Base-by-base conservation (phyloP, 805 yeast genomes). In the Tanozyma kutaoensis region DNA sequence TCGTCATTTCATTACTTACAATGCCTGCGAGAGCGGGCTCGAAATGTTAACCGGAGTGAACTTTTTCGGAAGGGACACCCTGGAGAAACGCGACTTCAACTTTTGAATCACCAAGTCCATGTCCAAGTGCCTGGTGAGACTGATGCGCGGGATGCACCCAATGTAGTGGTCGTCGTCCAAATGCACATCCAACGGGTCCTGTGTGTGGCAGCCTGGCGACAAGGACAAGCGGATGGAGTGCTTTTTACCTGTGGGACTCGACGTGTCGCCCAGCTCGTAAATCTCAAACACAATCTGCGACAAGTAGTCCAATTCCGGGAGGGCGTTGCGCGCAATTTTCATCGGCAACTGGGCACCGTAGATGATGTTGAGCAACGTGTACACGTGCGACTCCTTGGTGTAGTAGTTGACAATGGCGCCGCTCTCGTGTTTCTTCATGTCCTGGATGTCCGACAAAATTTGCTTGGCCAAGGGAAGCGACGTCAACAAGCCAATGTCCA, bases 201-300 rank as follows among this genome's bases (percentile, higher is more conserved):
- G 94, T 0, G 97, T 86, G 54, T 91, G 96, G 52, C 98, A 91
- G 13, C 99, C 99, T 1, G 98, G 97, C 4, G 95, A 80, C 40
- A 91, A 64, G n/a, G 88, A 77, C 34, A 91, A 65, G 43, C 97
- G 68, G 30, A 91, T 78, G 4, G 95, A 78, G 48, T 88, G 95
- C 43, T 80, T 77, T 52, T 82, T 81, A 28, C 72, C 74, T 7
- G 77, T 76, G 8, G 68, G 61, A 20, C 66, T 58, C 10, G 38
- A 43, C 20, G 69, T 65, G 37, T 80, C 91, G 17, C 72, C 73
- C 23, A 74, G 68, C 50, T 91, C 97, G 50, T 85, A 91, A 15
- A 91, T 56, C 50, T 91, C 99, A 55, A 91, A 91, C 8, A 76
- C 79, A 39, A 91, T 85, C 48, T 91, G 98, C 0, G 97, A 85